Conservation (phyloP, 2,329 filamentous ascomycete species). For the Ophiostoma pallidulum region DNA sequence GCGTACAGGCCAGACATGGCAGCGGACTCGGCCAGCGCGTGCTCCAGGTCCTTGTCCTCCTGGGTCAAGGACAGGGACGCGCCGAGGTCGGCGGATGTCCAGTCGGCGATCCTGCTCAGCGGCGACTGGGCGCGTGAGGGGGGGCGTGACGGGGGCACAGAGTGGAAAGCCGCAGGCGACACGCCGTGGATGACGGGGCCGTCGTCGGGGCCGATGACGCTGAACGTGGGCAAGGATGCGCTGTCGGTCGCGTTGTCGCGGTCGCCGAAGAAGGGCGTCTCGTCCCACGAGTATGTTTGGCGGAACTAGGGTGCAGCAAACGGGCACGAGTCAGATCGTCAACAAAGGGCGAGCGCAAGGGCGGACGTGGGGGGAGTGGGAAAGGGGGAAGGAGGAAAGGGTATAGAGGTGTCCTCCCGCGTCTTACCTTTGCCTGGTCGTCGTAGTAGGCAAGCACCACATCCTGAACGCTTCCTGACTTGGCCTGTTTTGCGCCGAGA, state of each 20-base stretch:
- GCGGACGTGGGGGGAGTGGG: no score
- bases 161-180: constrained; percentile 33
- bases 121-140: constrained; percentile 53
- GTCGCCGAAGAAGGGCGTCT: constrained; percentile 41
- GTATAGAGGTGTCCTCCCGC: no score
- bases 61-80: constrained; percentile 28
- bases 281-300: constrained; percentile 46
- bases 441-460: constrained; percentile 47
- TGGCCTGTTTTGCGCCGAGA: constrained; percentile 23
- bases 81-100: constrained; percentile 24
- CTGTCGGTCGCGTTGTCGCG: constrained; percentile 34
- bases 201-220: constrained; percentile 44
- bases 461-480: constrained; percentile 36
- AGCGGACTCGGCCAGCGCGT: constrained; percentile 47
- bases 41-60: constrained; percentile 47
- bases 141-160: constrained; percentile 48
- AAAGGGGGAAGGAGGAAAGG: no score
- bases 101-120: constrained; percentile 41
- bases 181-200: constrained; percentile 34
- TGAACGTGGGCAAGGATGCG: constrained; percentile 35
- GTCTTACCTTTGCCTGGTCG: constrained; percentile 31
- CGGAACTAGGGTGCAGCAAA: constrained; percentile 33
- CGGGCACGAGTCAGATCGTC: no score
- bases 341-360: no score
- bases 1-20: constrained; percentile 38